A percentile compares a stretch with the other conserved stretches of the same genome.
Evolutionary conservation across 2,329 filamentous ascomycete genomes (phyloP).

Genomic region (Calonectria henricotiae): DNA sequence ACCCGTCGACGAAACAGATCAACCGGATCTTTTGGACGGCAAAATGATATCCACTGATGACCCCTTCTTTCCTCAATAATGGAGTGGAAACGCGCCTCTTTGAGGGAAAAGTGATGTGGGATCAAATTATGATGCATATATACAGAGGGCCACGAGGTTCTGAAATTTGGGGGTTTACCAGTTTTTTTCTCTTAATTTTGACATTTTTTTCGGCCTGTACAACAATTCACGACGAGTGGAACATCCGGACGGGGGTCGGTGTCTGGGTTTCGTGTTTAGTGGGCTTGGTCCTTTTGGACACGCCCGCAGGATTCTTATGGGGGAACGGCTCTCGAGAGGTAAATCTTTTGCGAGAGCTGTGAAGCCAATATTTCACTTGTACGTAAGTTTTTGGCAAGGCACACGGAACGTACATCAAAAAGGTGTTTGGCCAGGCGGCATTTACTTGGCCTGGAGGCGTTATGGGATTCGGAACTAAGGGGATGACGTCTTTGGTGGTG

Average conservation of each 20-base stretch:
- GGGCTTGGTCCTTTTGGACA: constrained; percentile 28
- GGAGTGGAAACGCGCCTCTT: constrained; percentile 28
- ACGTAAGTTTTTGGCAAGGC: constrained; percentile 61
- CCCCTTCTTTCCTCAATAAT: constrained; percentile 48
- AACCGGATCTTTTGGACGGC: constrained; percentile 18
- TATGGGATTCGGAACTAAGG: constrained; percentile 47
- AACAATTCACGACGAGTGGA: constrained; percentile 52
- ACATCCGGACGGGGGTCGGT: constrained; percentile 45
- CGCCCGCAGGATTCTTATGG: constrained; percentile 42
- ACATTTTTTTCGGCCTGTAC: constrained; percentile 51
- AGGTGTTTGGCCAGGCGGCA: constrained; percentile 60
- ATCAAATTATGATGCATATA: constrained; percentile 47
- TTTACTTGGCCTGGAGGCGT: constrained; percentile 52
- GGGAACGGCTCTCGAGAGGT: constrained; percentile 32
- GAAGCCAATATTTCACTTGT: constrained; percentile 53
- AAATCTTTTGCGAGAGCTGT: constrained; percentile 33
- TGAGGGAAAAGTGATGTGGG: constrained; percentile 1
- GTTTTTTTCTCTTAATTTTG: constrained; percentile 45
- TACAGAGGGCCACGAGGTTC: constrained; percentile 41
- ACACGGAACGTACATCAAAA: constrained; percentile 63
- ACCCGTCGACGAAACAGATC: constrained; percentile 27
- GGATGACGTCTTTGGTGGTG: constrained; percentile 54
- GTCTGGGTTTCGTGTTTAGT: constrained; percentile 46
- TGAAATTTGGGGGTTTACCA: constrained; percentile 37
- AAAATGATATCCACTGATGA: constrained; percentile 38